Evolutionary conservation across 208 protist species (phyloP).

Genomic region (Acanthamoeba divionensis): DNA sequence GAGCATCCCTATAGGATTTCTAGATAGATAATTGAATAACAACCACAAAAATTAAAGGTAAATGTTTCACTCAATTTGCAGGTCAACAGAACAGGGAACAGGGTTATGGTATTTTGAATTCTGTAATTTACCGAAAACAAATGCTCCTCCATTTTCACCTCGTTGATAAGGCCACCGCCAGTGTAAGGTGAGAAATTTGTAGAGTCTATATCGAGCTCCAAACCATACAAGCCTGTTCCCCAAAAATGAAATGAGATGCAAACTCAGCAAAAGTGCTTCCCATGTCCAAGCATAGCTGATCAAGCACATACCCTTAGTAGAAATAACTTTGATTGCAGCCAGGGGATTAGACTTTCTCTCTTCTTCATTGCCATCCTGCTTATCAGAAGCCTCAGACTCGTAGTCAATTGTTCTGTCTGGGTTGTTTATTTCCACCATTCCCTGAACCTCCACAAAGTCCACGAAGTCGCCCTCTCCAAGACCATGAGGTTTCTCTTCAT

Average conservation of each 20-base stretch:
- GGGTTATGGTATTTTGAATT: neutral
- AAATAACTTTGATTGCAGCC: constrained; percentile 40
- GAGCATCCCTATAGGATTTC: constrained; percentile 55
- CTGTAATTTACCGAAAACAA: neutral
- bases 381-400: neutral
- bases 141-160: constrained; percentile 50
- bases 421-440: constrained; percentile 65
- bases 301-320: constrained; percentile 25
- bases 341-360: neutral
- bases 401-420: neutral
- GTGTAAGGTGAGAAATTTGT: constrained; percentile 57
- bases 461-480: constrained; percentile 82
- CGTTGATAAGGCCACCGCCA: constrained; percentile 41
- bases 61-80: constrained; percentile 31
- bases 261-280: too few relatives aligned
- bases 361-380: constrained; percentile 43
- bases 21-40: constrained; percentile 59
- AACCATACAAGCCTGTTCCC: constrained; percentile 55
- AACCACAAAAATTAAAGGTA: constrained; percentile 54
- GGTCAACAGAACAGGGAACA: neutral
- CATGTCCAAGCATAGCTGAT: neutral
- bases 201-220: constrained; percentile 61
- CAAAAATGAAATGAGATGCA: too few relatives aligned
- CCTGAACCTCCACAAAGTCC: constrained; percentile 74
- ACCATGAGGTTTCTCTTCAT: constrained; percentile 47